Conservation (phyloP, 1,284 basidiomycete genomes). For the Ganoderma multipileum region DNA sequence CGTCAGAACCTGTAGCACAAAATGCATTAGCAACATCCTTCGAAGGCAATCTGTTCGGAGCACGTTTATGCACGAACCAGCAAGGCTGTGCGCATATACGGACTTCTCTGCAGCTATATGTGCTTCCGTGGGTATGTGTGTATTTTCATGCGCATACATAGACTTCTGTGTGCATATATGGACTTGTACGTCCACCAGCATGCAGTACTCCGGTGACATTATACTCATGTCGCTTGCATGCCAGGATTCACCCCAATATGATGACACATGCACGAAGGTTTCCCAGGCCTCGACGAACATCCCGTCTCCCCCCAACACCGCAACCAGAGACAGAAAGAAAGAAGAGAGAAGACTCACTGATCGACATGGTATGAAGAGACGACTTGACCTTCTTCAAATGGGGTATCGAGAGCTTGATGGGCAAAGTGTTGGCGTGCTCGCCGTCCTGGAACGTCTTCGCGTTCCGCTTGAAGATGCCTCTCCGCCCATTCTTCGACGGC, state of each 20-base stretch:
- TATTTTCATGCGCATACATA: neutral
- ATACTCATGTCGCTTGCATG: constrained; percentile 9
- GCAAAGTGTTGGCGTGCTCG: constrained; percentile 39
- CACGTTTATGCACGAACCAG: neutral
- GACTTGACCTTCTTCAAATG: constrained; percentile 65
- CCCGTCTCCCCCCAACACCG: neutral
- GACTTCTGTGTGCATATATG: neutral
- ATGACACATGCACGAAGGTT: neutral
- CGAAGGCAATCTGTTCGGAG: neutral
- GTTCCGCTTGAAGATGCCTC: constrained; percentile 46
- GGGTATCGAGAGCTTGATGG: constrained; percentile 44
- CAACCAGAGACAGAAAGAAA: neutral
- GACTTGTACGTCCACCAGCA: neutral
- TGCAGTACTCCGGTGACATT: constrained; percentile 12
- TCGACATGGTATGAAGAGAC: constrained; percentile 46
- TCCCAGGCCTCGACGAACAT: constrained; percentile 11
- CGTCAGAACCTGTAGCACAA: constrained; percentile 49
- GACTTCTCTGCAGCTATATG: too few relatives aligned
- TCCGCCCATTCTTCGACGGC: constrained; percentile 42
- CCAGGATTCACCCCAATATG: neutral
- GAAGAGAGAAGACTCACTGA: constrained; percentile 31
- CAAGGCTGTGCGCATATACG: neutral
- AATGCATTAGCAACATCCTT: constrained; percentile 5
- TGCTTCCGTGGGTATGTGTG: too few relatives aligned
- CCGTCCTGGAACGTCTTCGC: constrained; percentile 39